Evolutionary conservation across 495 filamentous ascomycete species (phyloP).

Genomic region (Chaetomium tenue): DNA sequence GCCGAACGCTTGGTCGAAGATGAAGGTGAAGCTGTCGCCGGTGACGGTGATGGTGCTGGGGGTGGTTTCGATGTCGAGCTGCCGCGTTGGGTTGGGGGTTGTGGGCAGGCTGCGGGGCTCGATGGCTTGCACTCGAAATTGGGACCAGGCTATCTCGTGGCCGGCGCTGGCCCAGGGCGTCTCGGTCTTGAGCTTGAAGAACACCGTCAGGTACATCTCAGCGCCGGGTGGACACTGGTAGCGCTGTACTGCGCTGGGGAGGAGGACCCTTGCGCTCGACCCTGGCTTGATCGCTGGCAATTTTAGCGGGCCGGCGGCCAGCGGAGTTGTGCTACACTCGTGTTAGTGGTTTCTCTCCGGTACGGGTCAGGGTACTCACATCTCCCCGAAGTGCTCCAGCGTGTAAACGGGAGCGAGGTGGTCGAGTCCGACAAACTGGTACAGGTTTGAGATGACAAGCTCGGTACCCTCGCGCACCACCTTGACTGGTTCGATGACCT

Average conservation of each 20-base stretch:
- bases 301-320: constrained; percentile 23
- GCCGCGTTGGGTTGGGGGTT: neutral
- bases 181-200: constrained; percentile 18
- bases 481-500: constrained; percentile 57
- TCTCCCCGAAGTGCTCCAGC: constrained; percentile 22
- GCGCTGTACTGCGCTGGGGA: neutral
- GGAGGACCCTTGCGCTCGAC: constrained; percentile 7
- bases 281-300: constrained; percentile 24
- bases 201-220: constrained; percentile 30
- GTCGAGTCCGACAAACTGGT: constrained; percentile 53
- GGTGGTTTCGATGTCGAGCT: neutral
- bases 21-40: constrained; percentile 30
- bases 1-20: constrained; percentile 44
- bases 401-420: constrained; percentile 39
- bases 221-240: neutral
- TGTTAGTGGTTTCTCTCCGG: neutral
- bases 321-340: constrained; percentile 10
- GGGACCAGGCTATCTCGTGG: constrained; percentile 35
- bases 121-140: constrained; percentile 17
- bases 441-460: constrained; percentile 46
- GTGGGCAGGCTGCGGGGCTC: neutral
- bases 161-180: constrained; percentile 30
- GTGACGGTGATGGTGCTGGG: constrained; percentile 10
- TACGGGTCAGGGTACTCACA: constrained; percentile 11
- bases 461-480: constrained; percentile 29